Base-by-base conservation (phyloP, 2,329 filamentous ascomycete genomes). In the Xylariales sp. region DNA sequence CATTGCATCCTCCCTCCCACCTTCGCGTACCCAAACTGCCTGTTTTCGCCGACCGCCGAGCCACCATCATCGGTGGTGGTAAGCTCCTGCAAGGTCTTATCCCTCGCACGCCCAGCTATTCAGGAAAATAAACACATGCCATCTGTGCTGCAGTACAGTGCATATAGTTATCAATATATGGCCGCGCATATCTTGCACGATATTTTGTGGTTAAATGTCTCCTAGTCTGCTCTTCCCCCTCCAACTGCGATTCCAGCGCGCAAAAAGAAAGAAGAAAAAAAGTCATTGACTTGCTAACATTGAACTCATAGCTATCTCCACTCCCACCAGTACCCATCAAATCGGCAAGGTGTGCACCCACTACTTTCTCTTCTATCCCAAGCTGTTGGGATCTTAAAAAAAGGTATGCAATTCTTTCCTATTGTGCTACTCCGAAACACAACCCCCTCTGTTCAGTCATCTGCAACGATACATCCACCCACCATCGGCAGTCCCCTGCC, bases 381-480 rank as follows among this genome's bases (percentile, higher is more conserved):
- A 42, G 24, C 27, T 21, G 32, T 30, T 37, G 36, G 37, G 28
- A 28, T 14, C 24, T 35, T 37, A 28, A n/a, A 29, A 37, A 33
- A 50, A 55, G 52, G 54, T 56, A 56, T 51, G 51, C 46, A 49
- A 41, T 28, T 45, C 40, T 42, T 46, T 43, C 43, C 42, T 40
- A 33, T 45, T 41, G 21, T 39, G 40, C 37, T 33, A 46, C 41
- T 42, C 29, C 29, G 43, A 47, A 45, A 50, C 45, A 40, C 38
- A 42, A 30, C 42, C 44, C 41, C 44, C 45, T 48, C 46, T 46
- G 41, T 45, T 49, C 42, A 46, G 43, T 49, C 54, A 52, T 54
- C 51, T 58, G 53, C 52, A 57, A 57, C 54, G 55, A 57, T 57
- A 52, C 55, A 55, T 57, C 42, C 48, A 46, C 51, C 51, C 55